Evolutionary conservation across 2,329 filamentous ascomycete species (phyloP), one percentile per base, ranked within the genome.

Genomic region (Aspergillus sp.): DNA sequence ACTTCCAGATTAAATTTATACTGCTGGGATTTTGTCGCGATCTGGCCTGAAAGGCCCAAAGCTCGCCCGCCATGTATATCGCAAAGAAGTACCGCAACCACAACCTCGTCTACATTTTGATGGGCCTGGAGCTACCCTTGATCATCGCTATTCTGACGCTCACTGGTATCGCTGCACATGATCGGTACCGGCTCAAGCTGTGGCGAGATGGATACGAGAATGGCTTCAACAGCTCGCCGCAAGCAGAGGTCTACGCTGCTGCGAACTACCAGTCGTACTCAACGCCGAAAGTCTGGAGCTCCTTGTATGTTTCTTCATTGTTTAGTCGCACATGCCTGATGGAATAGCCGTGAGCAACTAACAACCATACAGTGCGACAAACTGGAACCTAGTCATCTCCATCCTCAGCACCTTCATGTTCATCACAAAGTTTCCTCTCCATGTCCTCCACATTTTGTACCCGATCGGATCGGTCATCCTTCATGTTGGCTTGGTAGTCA

Each of bases 221-320:
- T 71, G 87, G 87, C 31, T 89, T 86, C 78, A 89, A 89, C 72
- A 87, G 85, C 67, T 80, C 83, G 31, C 86, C 87, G 3, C 79
- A 80, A 58, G 80, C 83, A 54, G 77, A 83, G 1, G 64, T 89
- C 1, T 89, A 89, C 68, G 82, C 83, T 13, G 80, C 81, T 63
- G 85, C 86, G 17, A 89, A 89, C 66, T 85, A 88, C 69, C 73
- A 77, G 62, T 78, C 84, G 3, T 83, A 85, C 30, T 79, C 77
- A 22, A 77, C 77, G 11, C 87, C 87, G 15, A 71, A 84, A 59
- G 81, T 87, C 22, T 89, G 87, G 87, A 87, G 84, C 70, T 76
- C 76, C 72, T 85, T 86, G 87, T 89, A 80, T 76, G 81, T 67
- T 43, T 13, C 30, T 49, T 6, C 47, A 7, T 63, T 23, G 25